Base-by-base conservation (phyloP, 2,329 filamentous ascomycete genomes). In the Sordariomycetes sp. region DNA sequence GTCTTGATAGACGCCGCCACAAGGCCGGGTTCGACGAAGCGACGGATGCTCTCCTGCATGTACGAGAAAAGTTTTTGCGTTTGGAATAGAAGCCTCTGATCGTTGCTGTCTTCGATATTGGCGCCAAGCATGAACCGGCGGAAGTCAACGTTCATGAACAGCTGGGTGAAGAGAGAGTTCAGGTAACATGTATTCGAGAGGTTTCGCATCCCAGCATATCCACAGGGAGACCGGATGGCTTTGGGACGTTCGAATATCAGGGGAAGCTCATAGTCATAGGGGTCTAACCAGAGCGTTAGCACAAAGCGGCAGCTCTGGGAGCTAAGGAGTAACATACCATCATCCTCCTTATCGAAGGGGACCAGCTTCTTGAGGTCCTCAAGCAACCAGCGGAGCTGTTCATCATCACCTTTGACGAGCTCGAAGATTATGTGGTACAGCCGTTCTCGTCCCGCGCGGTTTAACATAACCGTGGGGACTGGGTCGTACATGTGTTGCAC, bases 131-230 rank as follows among this genome's bases (percentile, higher is more conserved):
- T 87, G 68, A 97, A 96, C 17, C 81, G 78, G 20, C 94, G 85
- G 65, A 99, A 97, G 7, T 83, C 79, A 17, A 88, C 73, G 66
- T 99, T 97, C 90, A 96, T 97, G 74, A 92, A 99, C 0, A 99
- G 80, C 66, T 99, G 94, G 0, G 90, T 92, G 60, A 97, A 79
- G 0, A 99, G 75, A 0, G 94, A 97, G 68, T 99, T 99, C 66
- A 97, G 80, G 67, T 99, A 99, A 70, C 94, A 99, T 0, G 95
- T 97, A 67, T 96, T 96, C 10, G 90, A 94, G 17, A 96, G 78
- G 65, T 99, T 99, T 58, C 80, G 80, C n/a, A 99, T 71, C 1
- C 94, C 94, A n/a, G 87, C 83, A 67, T 95, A 95, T 22, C 90
- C 90, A 61, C 87, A 87, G 1, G 81, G 72, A 1, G 89, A 84